phyloP scores from a whole-genome alignment of 1,284 basidiomycete genomes.

The Ustilago crameri region DNA sequence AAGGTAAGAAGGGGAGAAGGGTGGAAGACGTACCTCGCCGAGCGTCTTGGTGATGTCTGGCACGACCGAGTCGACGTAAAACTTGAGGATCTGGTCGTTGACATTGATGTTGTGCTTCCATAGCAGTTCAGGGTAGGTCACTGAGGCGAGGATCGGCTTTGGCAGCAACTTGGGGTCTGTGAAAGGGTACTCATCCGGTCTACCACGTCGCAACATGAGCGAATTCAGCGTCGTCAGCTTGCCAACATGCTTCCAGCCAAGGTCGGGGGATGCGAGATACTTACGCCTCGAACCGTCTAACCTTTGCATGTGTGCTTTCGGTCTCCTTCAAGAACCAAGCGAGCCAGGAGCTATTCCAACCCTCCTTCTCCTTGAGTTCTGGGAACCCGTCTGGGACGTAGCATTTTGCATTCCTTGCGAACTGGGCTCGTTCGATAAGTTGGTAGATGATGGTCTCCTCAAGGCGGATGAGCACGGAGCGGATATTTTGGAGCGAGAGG shows the following conservation, averaged over 20 bases:
- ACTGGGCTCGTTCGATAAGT: conserved; percentile 92
- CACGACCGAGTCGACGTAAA: conserved; percentile 84
- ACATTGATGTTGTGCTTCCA: conserved; percentile 85
- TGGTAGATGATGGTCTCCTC: conserved; percentile 99
- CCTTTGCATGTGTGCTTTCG: conserved; percentile 82
- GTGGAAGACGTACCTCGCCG: conserved; percentile 34
- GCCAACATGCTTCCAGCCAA: too few relatives aligned
- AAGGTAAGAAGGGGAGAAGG: background rate
- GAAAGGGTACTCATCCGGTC: conserved; percentile 96
- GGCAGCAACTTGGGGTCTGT: conserved; percentile 80
- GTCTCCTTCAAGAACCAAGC: conserved; percentile 97
- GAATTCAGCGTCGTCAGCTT: too few relatives aligned
- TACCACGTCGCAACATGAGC: conserved; percentile 1
- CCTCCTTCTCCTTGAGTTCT: conserved; percentile 74
- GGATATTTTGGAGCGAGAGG: conserved; percentile 84
- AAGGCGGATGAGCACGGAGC: conserved; percentile 84
- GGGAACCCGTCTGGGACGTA: conserved; percentile 84
- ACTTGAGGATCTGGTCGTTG: conserved; percentile 86
- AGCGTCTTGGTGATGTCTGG: conserved; percentile 77
- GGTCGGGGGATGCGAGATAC: conserved; percentile 1
- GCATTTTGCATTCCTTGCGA: conserved; percentile 90
- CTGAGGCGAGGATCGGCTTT: conserved; percentile 80
- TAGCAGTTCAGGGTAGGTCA: conserved; percentile 81
- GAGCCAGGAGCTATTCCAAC: conserved; percentile 87
- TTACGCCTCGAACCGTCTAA: conserved; percentile 46